A percentile compares a stretch with the other conserved stretches of the same genome.
Conservation (phyloP, 805 yeast genomes). For the Lipomyces spencermartinsiae region DNA sequence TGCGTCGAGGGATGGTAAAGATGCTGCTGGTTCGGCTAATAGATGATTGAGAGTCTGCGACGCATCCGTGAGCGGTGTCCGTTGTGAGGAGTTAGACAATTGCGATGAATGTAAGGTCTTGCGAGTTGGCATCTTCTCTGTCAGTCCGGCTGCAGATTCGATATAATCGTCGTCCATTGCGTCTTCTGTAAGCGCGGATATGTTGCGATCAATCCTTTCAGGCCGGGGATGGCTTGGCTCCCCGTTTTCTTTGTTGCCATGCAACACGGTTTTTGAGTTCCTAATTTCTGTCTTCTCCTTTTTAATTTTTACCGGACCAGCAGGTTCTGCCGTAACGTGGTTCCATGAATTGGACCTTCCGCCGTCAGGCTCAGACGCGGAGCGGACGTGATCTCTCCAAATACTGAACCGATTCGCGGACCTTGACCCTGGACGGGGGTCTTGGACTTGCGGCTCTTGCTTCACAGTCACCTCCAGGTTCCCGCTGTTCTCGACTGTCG, state of each 20-base stretch:
- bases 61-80: slow-evolving; percentile 10
- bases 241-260: neutral
- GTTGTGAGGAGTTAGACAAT: slow-evolving; percentile 3
- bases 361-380: neutral
- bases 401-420: neutral
- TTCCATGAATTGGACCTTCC: neutral
- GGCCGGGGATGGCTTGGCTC: neutral
- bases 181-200: neutral
- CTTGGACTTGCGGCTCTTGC: neutral
- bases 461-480: neutral
- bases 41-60: slow-evolving; percentile 10
- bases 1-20: slow-evolving; percentile 6
- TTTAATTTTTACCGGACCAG: neutral
- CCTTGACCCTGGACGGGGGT: neutral
- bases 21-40: neutral
- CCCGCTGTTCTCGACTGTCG: neutral
- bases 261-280: neutral
- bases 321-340: neutral
- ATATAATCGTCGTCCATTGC: slow-evolving; percentile 2
- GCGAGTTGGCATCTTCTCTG: neutral
- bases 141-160: neutral
- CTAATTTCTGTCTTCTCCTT: neutral
- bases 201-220: neutral
- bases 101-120: neutral
- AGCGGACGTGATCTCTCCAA: neutral